Conservation (phyloP, 2,329 filamentous ascomycete genomes). For the Nothophaeocryptopus gaeumannii region DNA sequence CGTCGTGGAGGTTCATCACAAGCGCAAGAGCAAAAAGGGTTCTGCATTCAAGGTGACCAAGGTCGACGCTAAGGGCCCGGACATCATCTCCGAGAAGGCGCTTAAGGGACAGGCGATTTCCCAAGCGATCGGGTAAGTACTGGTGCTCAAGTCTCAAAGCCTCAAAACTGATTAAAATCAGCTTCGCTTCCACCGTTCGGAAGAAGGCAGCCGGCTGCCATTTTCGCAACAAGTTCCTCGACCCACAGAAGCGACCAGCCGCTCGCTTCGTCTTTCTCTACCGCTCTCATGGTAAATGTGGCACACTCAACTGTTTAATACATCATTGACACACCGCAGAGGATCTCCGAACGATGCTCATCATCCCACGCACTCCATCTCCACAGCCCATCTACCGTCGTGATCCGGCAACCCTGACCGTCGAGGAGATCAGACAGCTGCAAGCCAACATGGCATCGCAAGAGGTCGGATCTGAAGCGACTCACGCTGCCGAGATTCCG, state of each 20-base stretch:
- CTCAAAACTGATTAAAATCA: neutral
- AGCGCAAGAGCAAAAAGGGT: neutral
- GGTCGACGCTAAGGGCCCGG: neutral
- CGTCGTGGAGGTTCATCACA: constrained; percentile 8
- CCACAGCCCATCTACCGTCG: constrained; percentile 18
- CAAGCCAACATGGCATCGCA: neutral
- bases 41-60: neutral
- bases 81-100: constrained; percentile 20
- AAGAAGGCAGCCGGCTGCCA: neutral
- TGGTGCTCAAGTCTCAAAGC: too few species aligned
- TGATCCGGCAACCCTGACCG: constrained; percentile 3
- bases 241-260: neutral
- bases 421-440: constrained; percentile 18
- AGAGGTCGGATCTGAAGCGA: too few species aligned
- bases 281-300: constrained; percentile 21
- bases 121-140: constrained; percentile 15
- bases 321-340: constrained; percentile 5
- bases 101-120: constrained; percentile 24
- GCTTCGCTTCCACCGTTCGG: neutral
- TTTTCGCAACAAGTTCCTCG: neutral
- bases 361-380: constrained; percentile 19
- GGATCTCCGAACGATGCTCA: constrained; percentile 12
- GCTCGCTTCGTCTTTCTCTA: constrained; percentile 25
- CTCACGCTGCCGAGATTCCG: too few species aligned
- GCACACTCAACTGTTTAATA: too few species aligned